These are phyloP conservation scores for Fusarium oligoseptatum DNA, from an alignment of 2,329 filamentous ascomycete species.

Conservation along the genomic window DNA sequence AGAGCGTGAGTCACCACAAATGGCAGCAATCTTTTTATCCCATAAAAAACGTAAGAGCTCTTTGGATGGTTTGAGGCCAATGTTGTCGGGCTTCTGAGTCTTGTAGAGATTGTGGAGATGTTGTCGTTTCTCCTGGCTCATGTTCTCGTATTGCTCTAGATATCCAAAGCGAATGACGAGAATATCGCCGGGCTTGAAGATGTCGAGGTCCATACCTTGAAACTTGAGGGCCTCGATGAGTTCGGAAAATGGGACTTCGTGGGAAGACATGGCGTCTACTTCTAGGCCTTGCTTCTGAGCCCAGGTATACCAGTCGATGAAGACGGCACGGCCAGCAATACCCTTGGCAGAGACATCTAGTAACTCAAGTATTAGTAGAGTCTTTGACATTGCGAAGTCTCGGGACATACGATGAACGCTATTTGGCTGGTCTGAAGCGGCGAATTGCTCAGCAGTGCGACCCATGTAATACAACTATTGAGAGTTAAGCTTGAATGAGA, in stretches of 20 bases:
- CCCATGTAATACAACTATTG: conserved; percentile 45
- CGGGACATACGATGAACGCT: conserved; percentile 38
- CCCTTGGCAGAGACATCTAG: conserved; percentile 31
- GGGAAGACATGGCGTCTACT: conserved; percentile 31
- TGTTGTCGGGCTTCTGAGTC: conserved; percentile 29
- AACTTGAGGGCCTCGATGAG: conserved; percentile 20
- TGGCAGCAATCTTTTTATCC: conserved; percentile 56
- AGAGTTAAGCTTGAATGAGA: neutral
- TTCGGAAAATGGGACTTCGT: conserved; percentile 34
- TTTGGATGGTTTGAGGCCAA: conserved; percentile 55
- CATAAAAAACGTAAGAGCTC: conserved; percentile 58
- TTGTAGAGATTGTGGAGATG: conserved; percentile 30
- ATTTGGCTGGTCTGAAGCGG: conserved; percentile 27
- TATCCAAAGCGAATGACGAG: conserved; percentile 41
- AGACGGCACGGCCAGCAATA: conserved; percentile 28
- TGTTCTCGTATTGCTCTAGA: conserved; percentile 35
- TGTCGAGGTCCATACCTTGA: conserved; percentile 21
- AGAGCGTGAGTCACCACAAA: conserved; percentile 55
- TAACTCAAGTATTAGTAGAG: neutral
- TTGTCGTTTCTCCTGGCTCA: conserved; percentile 22
- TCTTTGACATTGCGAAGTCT: neutral
- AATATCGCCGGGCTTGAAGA: conserved; percentile 30
- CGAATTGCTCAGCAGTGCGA: conserved; percentile 37
- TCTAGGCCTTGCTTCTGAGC: conserved; percentile 12
- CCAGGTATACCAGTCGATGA: conserved; percentile 41